phyloP scores from a whole-genome alignment of 306 rosid species.

The Gastrolobium villosum region DNA sequence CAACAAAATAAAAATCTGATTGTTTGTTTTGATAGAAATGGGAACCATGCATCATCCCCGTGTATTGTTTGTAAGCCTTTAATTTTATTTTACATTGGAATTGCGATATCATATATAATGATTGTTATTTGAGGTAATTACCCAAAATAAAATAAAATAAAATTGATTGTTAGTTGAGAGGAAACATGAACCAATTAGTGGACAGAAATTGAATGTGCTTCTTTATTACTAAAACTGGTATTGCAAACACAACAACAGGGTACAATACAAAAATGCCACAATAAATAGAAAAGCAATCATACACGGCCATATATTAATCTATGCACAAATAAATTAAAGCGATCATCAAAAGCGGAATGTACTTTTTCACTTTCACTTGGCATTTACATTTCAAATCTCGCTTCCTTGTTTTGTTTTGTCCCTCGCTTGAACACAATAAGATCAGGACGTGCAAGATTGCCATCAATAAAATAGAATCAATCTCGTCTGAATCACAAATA shows the following conservation, averaged over 20 bases:
- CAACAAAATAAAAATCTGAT: background rate
- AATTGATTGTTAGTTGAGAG: background rate
- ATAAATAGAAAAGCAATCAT: constrained; percentile 61
- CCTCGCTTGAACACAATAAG: constrained; percentile 54
- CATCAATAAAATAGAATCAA: constrained; percentile 59
- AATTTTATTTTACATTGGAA: background rate
- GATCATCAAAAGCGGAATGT: constrained; percentile 47
- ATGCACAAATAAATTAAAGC: constrained; percentile 57
- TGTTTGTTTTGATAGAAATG: constrained; percentile 30
- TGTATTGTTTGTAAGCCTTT: background rate
- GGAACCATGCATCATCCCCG: constrained; percentile 13
- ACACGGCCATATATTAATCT: constrained; percentile 54
- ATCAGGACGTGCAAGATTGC: constrained; percentile 64
- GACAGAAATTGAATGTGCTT: constrained; percentile 46
- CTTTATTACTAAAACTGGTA: constrained; percentile 50
- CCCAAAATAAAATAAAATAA: background rate
- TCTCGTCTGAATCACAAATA: constrained; percentile 51
- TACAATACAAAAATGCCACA: constrained; percentile 53
- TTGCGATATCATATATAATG: background rate
- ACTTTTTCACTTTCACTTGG: constrained; percentile 51
- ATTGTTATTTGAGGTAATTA: background rate
- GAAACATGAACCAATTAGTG: constrained; percentile 18
- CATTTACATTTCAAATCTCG: constrained; percentile 53
- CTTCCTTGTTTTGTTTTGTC: constrained; percentile 52
- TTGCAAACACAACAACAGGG: constrained; percentile 52